These are phyloP conservation scores for Leccinum pseudoinsigne DNA, from an alignment of 1,284 basidiomycete species.

Conservation along the genomic window DNA sequence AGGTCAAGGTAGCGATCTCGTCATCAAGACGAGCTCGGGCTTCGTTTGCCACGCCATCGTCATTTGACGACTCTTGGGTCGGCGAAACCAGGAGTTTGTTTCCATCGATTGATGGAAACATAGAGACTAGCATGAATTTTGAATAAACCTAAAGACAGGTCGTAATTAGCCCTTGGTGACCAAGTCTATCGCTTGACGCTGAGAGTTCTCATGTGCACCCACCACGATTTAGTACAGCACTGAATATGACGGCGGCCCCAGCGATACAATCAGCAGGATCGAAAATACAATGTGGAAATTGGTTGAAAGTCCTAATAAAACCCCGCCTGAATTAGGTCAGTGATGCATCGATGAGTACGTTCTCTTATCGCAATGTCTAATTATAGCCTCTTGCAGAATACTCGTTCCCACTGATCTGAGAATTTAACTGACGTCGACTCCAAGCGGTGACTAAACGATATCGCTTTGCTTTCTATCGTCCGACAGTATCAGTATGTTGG, in stretches of 20 bases:
- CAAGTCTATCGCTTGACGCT: neutral
- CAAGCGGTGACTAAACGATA: neutral
- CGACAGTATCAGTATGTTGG: constrained; percentile 9
- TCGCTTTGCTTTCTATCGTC: neutral
- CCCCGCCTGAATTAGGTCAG: too few species aligned
- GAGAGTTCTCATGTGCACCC: neutral
- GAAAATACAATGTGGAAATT: neutral
- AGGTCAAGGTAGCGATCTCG: constrained; percentile 32
- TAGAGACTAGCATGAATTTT: neutral
- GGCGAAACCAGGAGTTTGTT: neutral
- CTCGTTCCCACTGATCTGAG: neutral
- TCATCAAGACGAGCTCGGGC: constrained; percentile 32
- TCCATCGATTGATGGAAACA: neutral
- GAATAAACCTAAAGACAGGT: neutral
- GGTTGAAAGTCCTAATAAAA: neutral
- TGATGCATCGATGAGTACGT: too few species aligned
- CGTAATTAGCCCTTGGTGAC: neutral
- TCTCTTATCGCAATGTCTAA: neutral
- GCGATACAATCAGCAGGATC: neutral
- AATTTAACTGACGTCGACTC: neutral
- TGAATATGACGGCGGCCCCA: neutral
- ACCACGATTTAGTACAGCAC: constrained; percentile 2
- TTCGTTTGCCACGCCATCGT: neutral
- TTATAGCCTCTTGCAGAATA: neutral
- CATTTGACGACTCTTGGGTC: neutral